Evolutionary conservation across 768 basidiomycete genomes (phyloP).

Genomic region (Lactarius quietus): DNA sequence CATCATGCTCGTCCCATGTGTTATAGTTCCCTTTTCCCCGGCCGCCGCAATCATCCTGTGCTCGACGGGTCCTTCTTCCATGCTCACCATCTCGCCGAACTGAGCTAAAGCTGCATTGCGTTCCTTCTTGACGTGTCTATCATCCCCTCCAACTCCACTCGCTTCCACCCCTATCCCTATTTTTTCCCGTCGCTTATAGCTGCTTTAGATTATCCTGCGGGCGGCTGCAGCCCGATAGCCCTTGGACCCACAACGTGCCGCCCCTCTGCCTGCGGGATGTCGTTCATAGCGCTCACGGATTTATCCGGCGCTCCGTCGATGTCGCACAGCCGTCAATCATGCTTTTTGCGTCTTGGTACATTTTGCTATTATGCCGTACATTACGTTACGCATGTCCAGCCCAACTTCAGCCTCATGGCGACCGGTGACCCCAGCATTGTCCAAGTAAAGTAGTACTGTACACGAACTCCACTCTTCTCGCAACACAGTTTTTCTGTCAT

Average conservation of each 20-base stretch:
- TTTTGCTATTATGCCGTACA: slow-evolving; percentile 14
- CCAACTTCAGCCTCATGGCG: background rate
- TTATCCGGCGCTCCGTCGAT: slow-evolving; percentile 14
- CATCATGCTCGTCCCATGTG: background rate
- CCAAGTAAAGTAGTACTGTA: too few species aligned
- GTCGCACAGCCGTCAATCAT: slow-evolving; percentile 8
- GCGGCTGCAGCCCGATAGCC: background rate
- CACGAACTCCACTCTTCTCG: background rate
- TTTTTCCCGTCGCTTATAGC: background rate
- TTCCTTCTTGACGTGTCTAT: background rate
- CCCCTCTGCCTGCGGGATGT: too few species aligned
- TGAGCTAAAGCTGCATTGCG: background rate
- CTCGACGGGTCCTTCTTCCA: too few species aligned
- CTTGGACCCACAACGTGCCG: background rate
- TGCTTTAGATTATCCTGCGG: background rate
- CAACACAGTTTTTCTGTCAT: background rate
- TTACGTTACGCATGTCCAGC: background rate
- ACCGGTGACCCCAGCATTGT: background rate
- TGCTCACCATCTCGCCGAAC: background rate
- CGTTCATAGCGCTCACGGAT: background rate
- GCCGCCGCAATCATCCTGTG: background rate
- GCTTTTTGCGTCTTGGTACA: background rate
- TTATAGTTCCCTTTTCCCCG: background rate
- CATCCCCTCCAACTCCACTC: too few species aligned
- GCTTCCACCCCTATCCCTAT: background rate